These are phyloP conservation scores for Tuber microsphaerosporum DNA, from an alignment of 495 filamentous ascomycete genomes.

Conservation along the genomic window DNA sequence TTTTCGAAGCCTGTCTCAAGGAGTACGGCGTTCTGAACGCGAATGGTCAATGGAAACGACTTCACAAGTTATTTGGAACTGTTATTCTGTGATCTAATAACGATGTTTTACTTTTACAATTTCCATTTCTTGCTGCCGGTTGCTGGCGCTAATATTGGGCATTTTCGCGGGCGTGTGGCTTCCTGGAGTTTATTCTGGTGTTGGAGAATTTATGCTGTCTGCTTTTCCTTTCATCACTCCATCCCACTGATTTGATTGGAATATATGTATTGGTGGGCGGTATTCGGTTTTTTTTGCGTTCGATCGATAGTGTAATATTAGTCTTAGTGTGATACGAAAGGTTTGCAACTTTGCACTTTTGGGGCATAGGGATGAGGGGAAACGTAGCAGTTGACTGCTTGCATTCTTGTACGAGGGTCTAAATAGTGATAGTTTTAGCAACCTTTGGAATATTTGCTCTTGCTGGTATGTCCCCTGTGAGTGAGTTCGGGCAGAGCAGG, in stretches of 20 bases:
- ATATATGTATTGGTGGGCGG: not conserved
- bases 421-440: too few relatives aligned
- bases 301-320: not conserved
- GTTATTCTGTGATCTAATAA: constrained; percentile 39
- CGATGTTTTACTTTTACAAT: not conserved
- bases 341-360: too few relatives aligned
- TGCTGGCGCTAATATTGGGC: not conserved
- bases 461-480: too few relatives aligned
- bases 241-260: not conserved
- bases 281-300: not conserved
- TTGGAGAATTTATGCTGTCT: not conserved
- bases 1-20: constrained; percentile 46
- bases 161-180: not conserved
- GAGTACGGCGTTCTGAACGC: constrained; percentile 50
- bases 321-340: not conserved
- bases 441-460: too few relatives aligned
- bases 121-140: not conserved
- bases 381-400: too few relatives aligned
- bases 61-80: constrained; percentile 49
- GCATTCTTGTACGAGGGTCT: too few relatives aligned
- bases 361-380: too few relatives aligned
- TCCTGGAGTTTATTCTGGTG: not conserved
- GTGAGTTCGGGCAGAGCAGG: too few relatives aligned
- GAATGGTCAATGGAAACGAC: constrained; percentile 46
- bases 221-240: not conserved